Evolutionary conservation across 2,329 filamentous ascomycete species (phyloP).

Genomic region (Exophiala mesophila): DNA sequence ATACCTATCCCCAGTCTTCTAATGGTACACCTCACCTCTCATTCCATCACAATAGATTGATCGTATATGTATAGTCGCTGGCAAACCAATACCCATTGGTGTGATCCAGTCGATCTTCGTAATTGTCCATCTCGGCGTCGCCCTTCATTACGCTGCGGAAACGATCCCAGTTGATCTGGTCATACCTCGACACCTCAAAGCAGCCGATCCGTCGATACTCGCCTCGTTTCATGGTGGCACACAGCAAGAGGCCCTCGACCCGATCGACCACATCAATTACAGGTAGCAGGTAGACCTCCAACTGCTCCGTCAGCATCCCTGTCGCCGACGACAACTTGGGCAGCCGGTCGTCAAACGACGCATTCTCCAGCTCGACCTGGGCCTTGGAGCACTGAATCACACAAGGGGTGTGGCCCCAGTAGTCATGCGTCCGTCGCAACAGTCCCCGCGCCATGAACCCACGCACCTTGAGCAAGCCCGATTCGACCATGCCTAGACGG

Average conservation of each 20-base stretch:
- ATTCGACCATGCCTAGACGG: constrained; percentile 23
- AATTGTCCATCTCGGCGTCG: constrained; percentile 25
- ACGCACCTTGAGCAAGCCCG: constrained; percentile 21
- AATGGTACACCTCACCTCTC: no score
- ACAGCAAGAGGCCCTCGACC: constrained; percentile 25
- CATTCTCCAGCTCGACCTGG: constrained; percentile 23
- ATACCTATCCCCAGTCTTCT: no score
- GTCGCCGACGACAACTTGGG: constrained; percentile 23
- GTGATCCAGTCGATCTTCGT: constrained; percentile 25
- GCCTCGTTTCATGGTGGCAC: constrained; percentile 27
- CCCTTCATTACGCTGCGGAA: constrained; percentile 27
- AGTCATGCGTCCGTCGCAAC: constrained; percentile 24
- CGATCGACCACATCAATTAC: constrained; percentile 26
- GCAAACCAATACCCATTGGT: constrained; percentile 27
- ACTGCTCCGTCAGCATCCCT: constrained; percentile 23
- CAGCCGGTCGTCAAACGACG: constrained; percentile 25
- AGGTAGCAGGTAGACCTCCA: constrained; percentile 26
- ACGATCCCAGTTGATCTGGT: constrained; percentile 26
- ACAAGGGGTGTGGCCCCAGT: constrained; percentile 25
- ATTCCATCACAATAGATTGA: constrained; percentile 25
- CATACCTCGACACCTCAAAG: constrained; percentile 23
- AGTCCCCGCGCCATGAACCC: constrained; percentile 26
- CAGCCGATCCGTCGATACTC: constrained; percentile 24
- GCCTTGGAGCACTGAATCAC: constrained; percentile 21
- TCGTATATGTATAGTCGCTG: constrained; percentile 28